phyloP scores from a whole-genome alignment of 1,139 yeast genomes.

The Blastobotrys indianensis region DNA sequence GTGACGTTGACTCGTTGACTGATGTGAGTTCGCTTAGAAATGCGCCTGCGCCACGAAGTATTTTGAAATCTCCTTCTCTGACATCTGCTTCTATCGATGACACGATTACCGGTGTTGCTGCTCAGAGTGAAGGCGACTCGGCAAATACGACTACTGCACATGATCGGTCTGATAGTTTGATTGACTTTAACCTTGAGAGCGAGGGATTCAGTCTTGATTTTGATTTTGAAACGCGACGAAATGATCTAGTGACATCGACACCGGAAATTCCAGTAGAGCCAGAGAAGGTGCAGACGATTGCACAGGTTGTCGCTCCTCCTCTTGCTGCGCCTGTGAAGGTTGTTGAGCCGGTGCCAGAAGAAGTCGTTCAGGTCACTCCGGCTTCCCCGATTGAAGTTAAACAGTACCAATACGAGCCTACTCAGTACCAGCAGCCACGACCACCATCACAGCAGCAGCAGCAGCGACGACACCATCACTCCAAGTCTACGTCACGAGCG shows the following conservation, averaged over 20 bases:
- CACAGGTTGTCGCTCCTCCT: too few species aligned
- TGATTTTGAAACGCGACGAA: conserved; percentile 13
- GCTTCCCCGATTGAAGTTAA: too few species aligned
- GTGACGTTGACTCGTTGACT: conserved; percentile 10
- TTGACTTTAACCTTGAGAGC: conserved; percentile 16
- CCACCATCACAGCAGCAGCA: background rate
- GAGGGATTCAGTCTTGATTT: conserved; percentile 15
- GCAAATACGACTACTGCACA: background rate
- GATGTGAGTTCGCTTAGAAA: conserved; percentile 15
- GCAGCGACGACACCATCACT: background rate
- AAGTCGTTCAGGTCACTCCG: background rate
- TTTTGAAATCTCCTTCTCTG: conserved; percentile 19
- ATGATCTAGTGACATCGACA: too few species aligned
- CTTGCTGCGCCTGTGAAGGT: too few species aligned
- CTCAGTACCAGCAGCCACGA: conserved; percentile 4
- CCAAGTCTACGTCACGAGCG: conserved; percentile 7
- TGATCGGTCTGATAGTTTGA: conserved; percentile 3
- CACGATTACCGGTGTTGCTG: conserved; percentile 8
- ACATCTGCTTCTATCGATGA: background rate
- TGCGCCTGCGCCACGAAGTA: conserved; percentile 22
- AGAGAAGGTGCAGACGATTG: conserved; percentile 4
- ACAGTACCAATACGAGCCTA: conserved; percentile 10
- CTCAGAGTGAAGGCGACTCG: conserved; percentile 1
- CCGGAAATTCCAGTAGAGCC: conserved; percentile 4
- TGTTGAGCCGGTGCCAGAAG: background rate